phyloP scores from a whole-genome alignment of 1,139 yeast species.

The Pichia sp. region DNA sequence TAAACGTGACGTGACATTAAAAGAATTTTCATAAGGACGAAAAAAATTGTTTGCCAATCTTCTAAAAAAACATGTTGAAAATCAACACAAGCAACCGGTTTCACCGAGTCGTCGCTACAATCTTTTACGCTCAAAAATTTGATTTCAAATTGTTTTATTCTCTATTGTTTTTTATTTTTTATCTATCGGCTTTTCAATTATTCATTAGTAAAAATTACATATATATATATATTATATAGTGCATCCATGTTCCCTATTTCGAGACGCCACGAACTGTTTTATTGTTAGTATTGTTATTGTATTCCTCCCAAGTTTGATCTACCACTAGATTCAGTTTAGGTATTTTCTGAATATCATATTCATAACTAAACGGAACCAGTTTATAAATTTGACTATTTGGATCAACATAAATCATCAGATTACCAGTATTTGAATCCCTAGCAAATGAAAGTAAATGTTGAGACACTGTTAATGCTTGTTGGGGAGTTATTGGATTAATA shows the following conservation, averaged over 20 bases:
- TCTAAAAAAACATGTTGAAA: background rate
- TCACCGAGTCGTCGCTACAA: background rate
- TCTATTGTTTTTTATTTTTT: no score
- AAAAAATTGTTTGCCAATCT: no score
- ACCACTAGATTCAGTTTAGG: constrained; percentile 6
- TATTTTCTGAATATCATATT: constrained; percentile 13
- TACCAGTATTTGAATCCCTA: constrained; percentile 13
- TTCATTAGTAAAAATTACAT: background rate
- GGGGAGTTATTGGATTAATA: constrained; percentile 13
- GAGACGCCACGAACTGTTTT: background rate
- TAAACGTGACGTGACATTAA: background rate
- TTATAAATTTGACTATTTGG: constrained; percentile 11
- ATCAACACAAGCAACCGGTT: background rate
- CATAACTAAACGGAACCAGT: constrained; percentile 18
- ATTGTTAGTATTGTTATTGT: constrained; percentile 11
- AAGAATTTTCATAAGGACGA: background rate
- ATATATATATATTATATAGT: no score
- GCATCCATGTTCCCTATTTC: background rate
- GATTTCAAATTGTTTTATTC: no score
- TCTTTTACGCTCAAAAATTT: no score
- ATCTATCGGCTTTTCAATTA: background rate
- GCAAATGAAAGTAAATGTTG: constrained; percentile 11
- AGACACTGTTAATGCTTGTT: constrained; percentile 12
- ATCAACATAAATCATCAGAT: constrained; percentile 14
- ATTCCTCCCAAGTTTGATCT: constrained; percentile 7